These are phyloP conservation scores for Stagonosporopsis tanaceti DNA, from an alignment of 2,329 filamentous ascomycete species.

Conservation along the genomic window DNA sequence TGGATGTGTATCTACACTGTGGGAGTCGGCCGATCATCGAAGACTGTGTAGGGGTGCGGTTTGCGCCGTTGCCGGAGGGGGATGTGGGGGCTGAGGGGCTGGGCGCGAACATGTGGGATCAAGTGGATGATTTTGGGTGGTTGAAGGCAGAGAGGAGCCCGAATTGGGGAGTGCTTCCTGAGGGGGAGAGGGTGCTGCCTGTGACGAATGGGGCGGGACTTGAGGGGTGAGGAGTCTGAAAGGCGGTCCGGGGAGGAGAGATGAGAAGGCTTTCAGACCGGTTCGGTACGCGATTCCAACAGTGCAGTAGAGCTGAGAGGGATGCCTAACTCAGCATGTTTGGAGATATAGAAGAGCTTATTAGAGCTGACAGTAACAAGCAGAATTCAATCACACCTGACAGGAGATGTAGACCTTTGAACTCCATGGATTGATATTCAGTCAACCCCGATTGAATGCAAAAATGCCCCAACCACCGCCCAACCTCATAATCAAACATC, in stretches of 20 bases:
- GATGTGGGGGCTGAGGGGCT: not conserved
- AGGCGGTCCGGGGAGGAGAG: too few relatives aligned
- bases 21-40: conserved; percentile 92
- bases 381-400: not conserved
- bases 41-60: conserved; percentile 79
- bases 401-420: not conserved
- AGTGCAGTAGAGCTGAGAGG: not conserved
- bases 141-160: conserved; percentile 85
- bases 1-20: conserved; percentile 84
- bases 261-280: too few relatives aligned
- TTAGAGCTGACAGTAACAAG: not conserved
- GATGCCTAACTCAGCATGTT: not conserved
- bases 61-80: conserved; percentile 74
- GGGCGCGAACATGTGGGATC: conserved; percentile 76
- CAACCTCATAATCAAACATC: not conserved
- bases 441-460: not conserved
- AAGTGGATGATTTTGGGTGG: conserved; percentile 98
- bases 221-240: not conserved
- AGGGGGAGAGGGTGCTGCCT: conserved; percentile 40
- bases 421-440: not conserved
- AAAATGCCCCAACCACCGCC: not conserved
- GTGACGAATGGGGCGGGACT: not conserved
- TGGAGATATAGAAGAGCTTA: not conserved
- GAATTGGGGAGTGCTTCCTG: conserved; percentile 79
- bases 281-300: too few relatives aligned